These are phyloP conservation scores for Trypanosoma lewisi DNA, from an alignment of 208 protist genomes.

Conservation along the genomic window DNA sequence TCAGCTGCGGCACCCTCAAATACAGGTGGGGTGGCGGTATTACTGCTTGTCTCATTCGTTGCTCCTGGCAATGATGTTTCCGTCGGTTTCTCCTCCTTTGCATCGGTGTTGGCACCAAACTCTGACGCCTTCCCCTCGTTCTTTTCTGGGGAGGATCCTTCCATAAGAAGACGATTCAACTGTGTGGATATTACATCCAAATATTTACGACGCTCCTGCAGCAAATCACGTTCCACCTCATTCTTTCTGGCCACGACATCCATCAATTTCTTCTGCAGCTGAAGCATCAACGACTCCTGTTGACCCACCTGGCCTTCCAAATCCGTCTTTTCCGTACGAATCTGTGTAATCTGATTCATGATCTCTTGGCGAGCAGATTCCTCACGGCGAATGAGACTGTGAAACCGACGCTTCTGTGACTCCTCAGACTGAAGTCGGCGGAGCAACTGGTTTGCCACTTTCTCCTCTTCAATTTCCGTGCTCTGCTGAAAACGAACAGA, in stretches of 20 bases:
- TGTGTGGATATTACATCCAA: constrained; percentile 40
- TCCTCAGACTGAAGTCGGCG: constrained; percentile 62
- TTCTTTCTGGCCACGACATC: constrained; percentile 57
- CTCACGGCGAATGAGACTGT: constrained; percentile 43
- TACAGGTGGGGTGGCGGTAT: not conserved
- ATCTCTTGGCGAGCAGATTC: constrained; percentile 43
- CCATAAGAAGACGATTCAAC: constrained; percentile 12
- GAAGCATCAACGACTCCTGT: constrained; percentile 62
- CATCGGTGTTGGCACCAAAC: not conserved
- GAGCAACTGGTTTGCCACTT: constrained; percentile 73
- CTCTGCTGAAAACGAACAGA: constrained; percentile 64
- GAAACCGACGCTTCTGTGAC: constrained; percentile 47
- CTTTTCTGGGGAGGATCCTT: constrained; percentile 1
- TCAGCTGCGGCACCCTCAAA: not conserved
- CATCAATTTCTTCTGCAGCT: constrained; percentile 72
- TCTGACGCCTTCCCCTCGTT: not conserved
- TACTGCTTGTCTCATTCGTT: not conserved
- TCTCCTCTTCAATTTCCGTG: constrained; percentile 80
- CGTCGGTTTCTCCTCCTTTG: not conserved
- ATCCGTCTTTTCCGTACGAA: constrained; percentile 50
- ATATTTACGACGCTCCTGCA: constrained; percentile 67
- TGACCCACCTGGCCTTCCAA: constrained; percentile 63
- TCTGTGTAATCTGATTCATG: constrained; percentile 49
- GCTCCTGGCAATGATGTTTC: constrained; percentile 11
- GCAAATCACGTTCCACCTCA: constrained; percentile 65